These are phyloP conservation scores for Rhizopogon vesiculosus DNA, from an alignment of 768 basidiomycete genomes.

Conservation along the genomic window DNA sequence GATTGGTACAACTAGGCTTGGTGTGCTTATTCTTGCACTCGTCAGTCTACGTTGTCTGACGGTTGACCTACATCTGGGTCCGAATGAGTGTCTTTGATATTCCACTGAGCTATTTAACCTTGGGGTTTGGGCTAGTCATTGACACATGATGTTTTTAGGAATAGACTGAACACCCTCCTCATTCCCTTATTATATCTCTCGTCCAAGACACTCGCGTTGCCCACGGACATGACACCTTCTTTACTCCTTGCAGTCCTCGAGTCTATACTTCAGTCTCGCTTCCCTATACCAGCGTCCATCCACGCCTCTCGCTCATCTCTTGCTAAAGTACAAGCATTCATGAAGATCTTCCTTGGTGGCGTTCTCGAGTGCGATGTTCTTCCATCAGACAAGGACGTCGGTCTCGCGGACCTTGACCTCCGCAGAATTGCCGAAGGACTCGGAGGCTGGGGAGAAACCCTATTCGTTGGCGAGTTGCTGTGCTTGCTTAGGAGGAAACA, in stretches of 20 bases:
- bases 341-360: conserved; percentile 68
- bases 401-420: conserved; percentile 63
- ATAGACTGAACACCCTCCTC: conserved; percentile 41
- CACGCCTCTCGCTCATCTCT: conserved; percentile 31
- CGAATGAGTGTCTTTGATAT: too few species aligned
- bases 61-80: too few species aligned
- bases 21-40: too few species aligned
- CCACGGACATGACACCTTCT: conserved; percentile 64
- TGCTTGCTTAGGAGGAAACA: conserved; percentile 60
- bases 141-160: too few species aligned
- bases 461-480: conserved; percentile 59
- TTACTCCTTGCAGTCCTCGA: conserved; percentile 70
- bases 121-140: neutral
- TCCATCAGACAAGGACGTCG: conserved; percentile 52
- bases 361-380: conserved; percentile 66
- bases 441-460: conserved; percentile 61
- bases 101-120: too few species aligned
- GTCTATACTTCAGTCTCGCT: conserved; percentile 47
- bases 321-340: conserved; percentile 48
- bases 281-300: conserved; percentile 37
- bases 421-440: conserved; percentile 48
- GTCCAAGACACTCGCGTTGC: conserved; percentile 38
- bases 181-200: conserved; percentile 35
- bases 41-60: too few species aligned
- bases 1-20: too few species aligned